Conservation (phyloP, 768 basidiomycete species). For the Tubosaeta brunneosetosa region DNA sequence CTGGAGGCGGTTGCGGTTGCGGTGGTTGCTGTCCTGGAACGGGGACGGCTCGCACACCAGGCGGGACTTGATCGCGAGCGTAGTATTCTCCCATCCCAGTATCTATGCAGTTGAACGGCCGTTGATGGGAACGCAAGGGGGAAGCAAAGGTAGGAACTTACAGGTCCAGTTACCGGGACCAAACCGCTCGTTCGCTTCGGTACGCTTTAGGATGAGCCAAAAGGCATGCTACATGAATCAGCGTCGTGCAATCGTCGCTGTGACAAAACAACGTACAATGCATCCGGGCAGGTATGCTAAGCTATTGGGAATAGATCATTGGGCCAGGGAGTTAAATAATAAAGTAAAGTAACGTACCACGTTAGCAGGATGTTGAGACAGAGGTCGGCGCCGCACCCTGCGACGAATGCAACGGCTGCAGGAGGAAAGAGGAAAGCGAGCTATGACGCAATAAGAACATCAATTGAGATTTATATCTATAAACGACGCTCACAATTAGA, state of each 20-base stretch:
- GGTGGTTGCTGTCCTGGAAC: neutral
- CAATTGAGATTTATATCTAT: fast-evolving
- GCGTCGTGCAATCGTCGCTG: neutral
- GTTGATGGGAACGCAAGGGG: neutral
- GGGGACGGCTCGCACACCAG: neutral
- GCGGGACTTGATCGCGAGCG: neutral
- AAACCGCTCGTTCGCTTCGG: slow-evolving; percentile 63
- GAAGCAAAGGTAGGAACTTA: slow-evolving; percentile 5
- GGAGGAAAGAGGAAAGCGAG: slow-evolving; percentile 76
- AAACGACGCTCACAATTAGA: slow-evolving; percentile 4
- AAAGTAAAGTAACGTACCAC: slow-evolving; percentile 41
- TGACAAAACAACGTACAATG: slow-evolving; percentile 31
- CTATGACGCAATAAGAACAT: slow-evolving; percentile 31
- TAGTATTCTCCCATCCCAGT: slow-evolving; percentile 19
- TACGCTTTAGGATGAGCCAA: slow-evolving; percentile 81
- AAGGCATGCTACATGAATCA: slow-evolving; percentile 57
- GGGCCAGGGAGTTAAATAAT: neutral
- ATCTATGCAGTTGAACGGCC: slow-evolving; percentile 2
- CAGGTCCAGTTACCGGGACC: slow-evolving; percentile 23
- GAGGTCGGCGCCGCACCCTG: slow-evolving; percentile 80
- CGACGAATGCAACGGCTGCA: slow-evolving; percentile 65
- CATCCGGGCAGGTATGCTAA: slow-evolving; percentile 71
- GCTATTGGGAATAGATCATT: slow-evolving; percentile 30
- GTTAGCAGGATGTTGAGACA: slow-evolving; percentile 79
- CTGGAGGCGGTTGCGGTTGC: neutral